These are phyloP conservation scores for Phytophthora gonapodyides DNA, from an alignment of 352 stramenopile genomes.

Conservation along the genomic window DNA sequence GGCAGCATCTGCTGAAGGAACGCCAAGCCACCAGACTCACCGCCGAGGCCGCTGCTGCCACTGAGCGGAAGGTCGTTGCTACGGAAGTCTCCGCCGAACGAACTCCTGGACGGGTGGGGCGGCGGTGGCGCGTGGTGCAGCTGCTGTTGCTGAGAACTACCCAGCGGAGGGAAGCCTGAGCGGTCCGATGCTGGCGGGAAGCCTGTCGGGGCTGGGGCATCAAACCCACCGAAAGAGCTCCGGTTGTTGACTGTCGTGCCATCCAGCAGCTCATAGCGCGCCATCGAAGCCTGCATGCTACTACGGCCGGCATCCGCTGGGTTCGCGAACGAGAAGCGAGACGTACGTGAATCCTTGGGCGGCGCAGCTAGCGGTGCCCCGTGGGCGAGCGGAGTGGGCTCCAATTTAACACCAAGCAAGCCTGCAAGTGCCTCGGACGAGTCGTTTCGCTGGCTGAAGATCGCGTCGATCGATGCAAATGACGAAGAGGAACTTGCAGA, in stretches of 20 bases:
- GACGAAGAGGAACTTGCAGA: constrained; percentile 49
- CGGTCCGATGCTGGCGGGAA: constrained; percentile 39
- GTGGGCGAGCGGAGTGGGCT: constrained; percentile 48
- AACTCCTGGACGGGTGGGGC: constrained; percentile 28
- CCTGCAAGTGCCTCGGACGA: constrained; percentile 74
- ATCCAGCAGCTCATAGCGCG: constrained; percentile 40
- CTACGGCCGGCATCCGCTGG: constrained; percentile 31
- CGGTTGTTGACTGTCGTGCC: constrained; percentile 36
- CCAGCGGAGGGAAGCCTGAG: constrained; percentile 49
- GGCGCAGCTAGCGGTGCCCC: constrained; percentile 32
- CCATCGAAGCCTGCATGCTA: constrained; percentile 13
- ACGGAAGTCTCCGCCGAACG: constrained; percentile 43
- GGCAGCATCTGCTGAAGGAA: constrained; percentile 90
- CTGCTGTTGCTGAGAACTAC: constrained; percentile 33
- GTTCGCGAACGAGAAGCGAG: constrained; percentile 85
- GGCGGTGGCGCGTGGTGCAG: constrained; percentile 31
- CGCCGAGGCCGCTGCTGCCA: constrained; percentile 15
- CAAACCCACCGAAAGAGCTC: constrained; percentile 35
- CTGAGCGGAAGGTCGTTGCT: constrained; percentile 25
- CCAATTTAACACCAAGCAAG: constrained; percentile 65
- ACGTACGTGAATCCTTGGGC: constrained; percentile 54
- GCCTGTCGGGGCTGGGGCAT: constrained; percentile 26
- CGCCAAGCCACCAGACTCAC: constrained; percentile 48
- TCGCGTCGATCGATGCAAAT: constrained; percentile 84
- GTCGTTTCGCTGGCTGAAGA: constrained; percentile 78